These are phyloP conservation scores for Albugo candida DNA, from an alignment of 352 stramenopile genomes.

Conservation along the genomic window DNA sequence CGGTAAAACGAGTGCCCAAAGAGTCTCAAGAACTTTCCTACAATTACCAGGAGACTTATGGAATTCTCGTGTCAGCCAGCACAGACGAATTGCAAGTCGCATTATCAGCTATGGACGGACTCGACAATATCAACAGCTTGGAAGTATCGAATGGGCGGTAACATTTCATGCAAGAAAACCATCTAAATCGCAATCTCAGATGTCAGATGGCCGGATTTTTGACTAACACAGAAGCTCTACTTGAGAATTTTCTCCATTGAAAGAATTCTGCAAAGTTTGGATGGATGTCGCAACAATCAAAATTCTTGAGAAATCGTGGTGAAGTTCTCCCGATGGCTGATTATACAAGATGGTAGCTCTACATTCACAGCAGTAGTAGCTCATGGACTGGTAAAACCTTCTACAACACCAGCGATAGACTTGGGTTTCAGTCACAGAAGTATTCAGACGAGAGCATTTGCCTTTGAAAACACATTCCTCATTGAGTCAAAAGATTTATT, in stretches of 20 bases:
- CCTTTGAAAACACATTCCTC: constrained; percentile 62
- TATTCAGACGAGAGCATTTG: no score
- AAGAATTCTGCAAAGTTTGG: constrained; percentile 13
- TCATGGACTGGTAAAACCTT: no score
- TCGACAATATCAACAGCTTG: constrained; percentile 23
- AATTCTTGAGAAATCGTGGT: constrained; percentile 16
- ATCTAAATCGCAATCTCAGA: no score
- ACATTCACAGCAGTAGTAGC: constrained; percentile 35
- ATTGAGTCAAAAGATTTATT: constrained; percentile 86
- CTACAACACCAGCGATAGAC: no score
- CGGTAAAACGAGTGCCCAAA: constrained; percentile 12
- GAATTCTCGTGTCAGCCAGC: constrained; percentile 45
- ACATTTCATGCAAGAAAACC: constrained; percentile 42
- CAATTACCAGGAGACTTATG: constrained; percentile 29
- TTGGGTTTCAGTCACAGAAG: no score
- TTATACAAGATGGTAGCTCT: constrained; percentile 21
- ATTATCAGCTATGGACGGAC: constrained; percentile 27
- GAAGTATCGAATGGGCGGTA: constrained; percentile 31
- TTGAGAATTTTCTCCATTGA: constrained; percentile 26
- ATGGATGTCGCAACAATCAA: constrained; percentile 15
- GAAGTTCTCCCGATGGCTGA: constrained; percentile 11
- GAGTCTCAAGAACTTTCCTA: constrained; percentile 45
- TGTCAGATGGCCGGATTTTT: no score
- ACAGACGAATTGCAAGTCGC: constrained; percentile 21
- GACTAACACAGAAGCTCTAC: no score